Evolutionary conservation across 208 protist genomes (phyloP), one percentile per base, ranked within the genome.

Genomic region (Acanthamoeba castellanii): DNA sequence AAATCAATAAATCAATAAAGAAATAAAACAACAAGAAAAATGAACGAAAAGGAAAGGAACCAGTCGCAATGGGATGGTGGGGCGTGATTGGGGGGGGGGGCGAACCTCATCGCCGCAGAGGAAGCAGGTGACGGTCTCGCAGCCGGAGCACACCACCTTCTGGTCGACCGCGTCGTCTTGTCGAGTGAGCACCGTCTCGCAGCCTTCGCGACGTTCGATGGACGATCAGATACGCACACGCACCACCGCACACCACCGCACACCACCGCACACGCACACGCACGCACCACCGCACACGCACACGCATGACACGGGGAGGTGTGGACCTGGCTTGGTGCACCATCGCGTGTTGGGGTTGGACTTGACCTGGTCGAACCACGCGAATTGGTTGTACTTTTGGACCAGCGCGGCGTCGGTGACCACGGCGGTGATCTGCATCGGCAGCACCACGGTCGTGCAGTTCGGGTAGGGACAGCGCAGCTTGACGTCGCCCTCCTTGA

Each of bases 281-380:
- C n/a, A n/a, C n/a, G 64, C 25, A 70, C 64, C 25, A 70, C 22
- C 20, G 64, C 64, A 3, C 37, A 42, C 37, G 37, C 37, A 42
- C 37, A 42, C 3, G 2, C 37, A 42, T 1, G 37, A 42, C 37
- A 42, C 37, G 30, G 55, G 42, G 50, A 6, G 20, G n/a, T 66
- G 9, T 5, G 16, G 61, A 92, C 85, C 85, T 9, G 85, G 85
- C 42, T 70, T 61, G 85, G 85, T 92, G 42, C 85, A 92, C 85
- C 85, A 92, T 27, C 85, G 85, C 3, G 85, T 50, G 85, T 92
- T 92, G 34, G 85, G 85, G 85, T 92, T 92, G 34, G 20, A 45
- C 57, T 92, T 92, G 52, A 92, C 85, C 61, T 92, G 4, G 61
- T 92, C 55, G 55, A 70, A 92, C 85, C 85, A 92, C 22, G 85